Base-by-base conservation (phyloP, 75 land plant genomes). In the Picea glauca region DNA sequence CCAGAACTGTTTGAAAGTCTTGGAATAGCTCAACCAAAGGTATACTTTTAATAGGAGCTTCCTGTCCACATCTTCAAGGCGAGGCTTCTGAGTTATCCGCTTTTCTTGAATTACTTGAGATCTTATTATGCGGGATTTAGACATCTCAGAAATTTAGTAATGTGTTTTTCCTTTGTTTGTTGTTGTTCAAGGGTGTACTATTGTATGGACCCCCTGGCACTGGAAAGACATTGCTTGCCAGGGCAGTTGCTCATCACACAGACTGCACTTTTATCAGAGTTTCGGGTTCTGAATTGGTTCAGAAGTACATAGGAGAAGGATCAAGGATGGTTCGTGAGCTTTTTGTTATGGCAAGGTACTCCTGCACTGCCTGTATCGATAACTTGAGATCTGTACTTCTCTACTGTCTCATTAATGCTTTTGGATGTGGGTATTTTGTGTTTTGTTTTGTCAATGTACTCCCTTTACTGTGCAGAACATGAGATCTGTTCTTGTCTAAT, bases 21-120 rank as follows among this genome's bases (percentile, higher is more conserved):
- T 78, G 99, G 99, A 80, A 96, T 96, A 23, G 99, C 97, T 80
- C 99, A 94, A 76, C 99, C 99, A 59, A 96, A 96, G 96, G 98
- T 96, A 85, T 12, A 15, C n/a, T n/a, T n/a, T n/a, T n/a, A n/a
- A n/a, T n/a, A n/a, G n/a, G n/a, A n/a, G n/a, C 32, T 13, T 65
- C 33, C 13, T 4, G 14, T 61, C 1, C 0, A 14, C 68, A 65
- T 65, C 38, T 30, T 4, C 23, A 14, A 32, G 18, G 4, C 15
- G 18, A 0, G 15, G 18, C 38, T 65, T 65, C 17, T 32, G 5
- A 14, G 13, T 1, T 65, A 1, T 32, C 31, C 5, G 1, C 9
- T 32, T 66, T 5, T 15, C 6, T 33, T 33, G n/a, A 20, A 35
- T 66, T 66, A 32, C 43, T 43, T 43, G 26, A 6, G 3, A 18